A percentile compares a stretch with the other conserved stretches of the same genome.
Conservation (phyloP, 2,329 filamentous ascomycete species). For the Fusarium lateritium region DNA sequence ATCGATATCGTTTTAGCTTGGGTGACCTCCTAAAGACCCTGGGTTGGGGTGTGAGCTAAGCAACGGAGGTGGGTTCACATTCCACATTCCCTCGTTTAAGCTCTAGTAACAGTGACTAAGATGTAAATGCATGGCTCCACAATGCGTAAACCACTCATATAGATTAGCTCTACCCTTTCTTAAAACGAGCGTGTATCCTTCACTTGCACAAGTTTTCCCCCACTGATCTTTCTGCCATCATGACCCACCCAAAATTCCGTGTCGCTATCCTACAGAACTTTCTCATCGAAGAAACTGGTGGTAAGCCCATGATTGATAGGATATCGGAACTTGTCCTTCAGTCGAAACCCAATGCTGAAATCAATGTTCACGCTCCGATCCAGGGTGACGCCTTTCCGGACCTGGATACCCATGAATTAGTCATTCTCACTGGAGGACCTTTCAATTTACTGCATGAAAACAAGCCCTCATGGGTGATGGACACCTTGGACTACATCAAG, state of each 20-base stretch:
- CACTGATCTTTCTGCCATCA: neutral
- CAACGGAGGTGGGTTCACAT: neutral
- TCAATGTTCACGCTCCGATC: neutral
- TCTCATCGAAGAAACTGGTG: neutral
- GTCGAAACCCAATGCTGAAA: neutral
- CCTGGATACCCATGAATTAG: neutral
- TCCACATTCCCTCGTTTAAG: neutral
- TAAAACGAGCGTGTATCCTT: neutral
- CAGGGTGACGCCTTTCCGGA: neutral
- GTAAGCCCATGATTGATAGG: neutral
- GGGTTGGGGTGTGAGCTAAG: neutral
- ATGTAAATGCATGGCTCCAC: neutral
- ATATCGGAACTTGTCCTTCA: neutral
- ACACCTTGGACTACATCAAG: neutral
- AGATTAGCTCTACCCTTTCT: neutral
- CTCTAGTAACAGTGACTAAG: neutral
- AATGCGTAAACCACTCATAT: neutral
- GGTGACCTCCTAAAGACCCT: no score
- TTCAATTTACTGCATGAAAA: neutral
- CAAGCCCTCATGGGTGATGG: neutral
- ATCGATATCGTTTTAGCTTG: no score
- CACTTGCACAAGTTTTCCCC: neutral
- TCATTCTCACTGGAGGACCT: constrained; percentile 9
- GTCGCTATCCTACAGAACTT: constrained; percentile 11
- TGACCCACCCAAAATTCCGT: neutral